Conservation (phyloP, 2,329 filamentous ascomycete genomes). For the Thielaviopsis punctulata region DNA sequence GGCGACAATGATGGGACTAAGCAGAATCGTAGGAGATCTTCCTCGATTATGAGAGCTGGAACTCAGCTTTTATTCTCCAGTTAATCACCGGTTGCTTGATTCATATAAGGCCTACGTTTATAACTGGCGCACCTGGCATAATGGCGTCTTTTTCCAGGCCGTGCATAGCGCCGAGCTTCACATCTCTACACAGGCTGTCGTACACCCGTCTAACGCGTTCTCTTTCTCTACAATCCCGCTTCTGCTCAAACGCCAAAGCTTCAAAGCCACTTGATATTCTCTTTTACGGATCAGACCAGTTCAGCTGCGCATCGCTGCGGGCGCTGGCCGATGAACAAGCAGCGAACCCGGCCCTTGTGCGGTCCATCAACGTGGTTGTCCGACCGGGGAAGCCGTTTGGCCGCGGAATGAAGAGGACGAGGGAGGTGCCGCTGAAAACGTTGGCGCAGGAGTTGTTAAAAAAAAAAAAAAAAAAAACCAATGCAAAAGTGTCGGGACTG, state of each 20-base stretch:
- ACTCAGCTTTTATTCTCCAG: too few relatives aligned
- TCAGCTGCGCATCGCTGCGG: slow-evolving; percentile 62
- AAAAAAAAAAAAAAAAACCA: too few relatives aligned
- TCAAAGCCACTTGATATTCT: slow-evolving; percentile 60
- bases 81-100: too few relatives aligned
- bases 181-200: too few relatives aligned
- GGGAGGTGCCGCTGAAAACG: slow-evolving; percentile 59
- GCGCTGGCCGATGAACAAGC: slow-evolving; percentile 47
- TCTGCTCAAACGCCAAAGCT: neutral
- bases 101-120: too few relatives aligned
- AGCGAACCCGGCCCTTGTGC: slow-evolving; percentile 36
- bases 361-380: slow-evolving; percentile 73
- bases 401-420: slow-evolving; percentile 50
- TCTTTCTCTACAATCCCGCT: neutral
- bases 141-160: too few relatives aligned
- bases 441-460: slow-evolving; percentile 46
- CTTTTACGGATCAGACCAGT: slow-evolving; percentile 86
- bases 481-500: slow-evolving; percentile 6
- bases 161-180: too few relatives aligned
- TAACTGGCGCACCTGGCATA: too few relatives aligned
- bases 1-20: too few relatives aligned
- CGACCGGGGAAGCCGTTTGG: slow-evolving; percentile 64
- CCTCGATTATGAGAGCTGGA: too few relatives aligned
- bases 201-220: neutral
- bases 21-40: too few relatives aligned